These are phyloP conservation scores for Aspergillus olivimuriae DNA, from an alignment of 495 filamentous ascomycete genomes.

Conservation along the genomic window DNA sequence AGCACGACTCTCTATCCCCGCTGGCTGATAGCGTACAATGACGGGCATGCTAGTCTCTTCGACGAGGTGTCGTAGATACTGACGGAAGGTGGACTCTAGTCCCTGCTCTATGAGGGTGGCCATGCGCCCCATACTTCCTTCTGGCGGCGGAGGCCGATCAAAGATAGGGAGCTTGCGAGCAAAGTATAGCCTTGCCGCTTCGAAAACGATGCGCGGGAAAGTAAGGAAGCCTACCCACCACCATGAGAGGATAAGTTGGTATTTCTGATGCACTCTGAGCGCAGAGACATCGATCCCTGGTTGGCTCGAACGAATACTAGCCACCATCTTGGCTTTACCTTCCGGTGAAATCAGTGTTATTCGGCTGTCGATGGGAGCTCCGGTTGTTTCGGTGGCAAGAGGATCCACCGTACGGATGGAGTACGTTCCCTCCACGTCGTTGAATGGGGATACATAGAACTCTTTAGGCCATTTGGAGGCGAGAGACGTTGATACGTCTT, in stretches of 20 bases:
- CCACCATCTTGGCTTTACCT: slow-evolving; percentile 1
- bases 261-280: not conserved
- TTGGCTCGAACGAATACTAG: slow-evolving; percentile 1
- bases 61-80: not conserved
- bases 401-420: not conserved
- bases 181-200: not conserved
- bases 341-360: slow-evolving; percentile 1
- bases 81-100: slow-evolving; percentile 1
- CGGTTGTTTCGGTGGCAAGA: not conserved
- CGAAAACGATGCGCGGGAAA: slow-evolving; percentile 2
- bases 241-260: not conserved
- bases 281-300: not conserved
- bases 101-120: not conserved
- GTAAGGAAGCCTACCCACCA: slow-evolving; percentile 1
- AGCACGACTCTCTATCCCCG: not conserved
- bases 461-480: slow-evolving; percentile 1
- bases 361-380: slow-evolving; percentile 1
- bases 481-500: no score
- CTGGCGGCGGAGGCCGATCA: not conserved
- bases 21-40: not conserved
- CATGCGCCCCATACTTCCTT: not conserved
- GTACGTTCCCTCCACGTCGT: not conserved
- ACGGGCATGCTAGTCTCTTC: not conserved
- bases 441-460: slow-evolving; percentile 5
- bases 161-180: not conserved